Percentiles rank a stretch among this genome's conserved stretches.
phyloP scores from a whole-genome alignment of 2,329 filamentous ascomycete genomes.

The Aspergillus brasiliensis region DNA sequence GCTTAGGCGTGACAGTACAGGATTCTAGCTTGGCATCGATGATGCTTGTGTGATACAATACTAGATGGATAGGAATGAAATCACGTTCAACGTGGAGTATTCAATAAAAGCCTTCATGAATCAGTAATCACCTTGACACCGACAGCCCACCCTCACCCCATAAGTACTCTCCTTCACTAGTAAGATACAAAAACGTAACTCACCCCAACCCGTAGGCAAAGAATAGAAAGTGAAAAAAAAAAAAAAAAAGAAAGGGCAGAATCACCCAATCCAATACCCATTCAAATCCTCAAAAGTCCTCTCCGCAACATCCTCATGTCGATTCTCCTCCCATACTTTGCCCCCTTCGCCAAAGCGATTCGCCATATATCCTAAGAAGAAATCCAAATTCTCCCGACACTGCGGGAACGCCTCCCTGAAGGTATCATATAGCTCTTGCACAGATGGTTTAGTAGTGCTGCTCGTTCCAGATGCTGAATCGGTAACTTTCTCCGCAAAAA shows the following conservation, averaged over 20 bases:
- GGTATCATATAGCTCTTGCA: conserved; percentile 31
- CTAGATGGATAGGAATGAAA: conserved; percentile 2
- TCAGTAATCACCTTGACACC: too few relatives aligned
- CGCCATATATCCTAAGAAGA: conserved; percentile 36
- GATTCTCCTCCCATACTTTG: conserved; percentile 35
- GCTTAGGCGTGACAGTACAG: conserved; percentile 5
- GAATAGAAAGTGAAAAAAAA: too few relatives aligned
- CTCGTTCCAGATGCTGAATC: conserved; percentile 28
- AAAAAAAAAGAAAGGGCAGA: too few relatives aligned
- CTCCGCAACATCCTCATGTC: conserved; percentile 27
- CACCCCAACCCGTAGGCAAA: too few relatives aligned
- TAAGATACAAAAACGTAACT: too few relatives aligned
- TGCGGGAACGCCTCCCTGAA: conserved; percentile 34
- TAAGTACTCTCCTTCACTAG: too few relatives aligned
- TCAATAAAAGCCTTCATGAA: too few relatives aligned
- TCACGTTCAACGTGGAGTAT: neutral
- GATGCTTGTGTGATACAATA: conserved; percentile 11
- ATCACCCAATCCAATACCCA: conserved; percentile 20
- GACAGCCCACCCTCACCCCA: neutral
- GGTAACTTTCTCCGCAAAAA: conserved; percentile 34
- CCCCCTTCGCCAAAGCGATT: conserved; percentile 38
- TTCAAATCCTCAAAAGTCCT: conserved; percentile 17
- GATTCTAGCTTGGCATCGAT: neutral
- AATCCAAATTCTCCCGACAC: conserved; percentile 34
- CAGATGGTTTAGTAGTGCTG: conserved; percentile 3